Evolutionary conservation across 345 rosid genomes (phyloP).

Genomic region (Euclidium syriacum): DNA sequence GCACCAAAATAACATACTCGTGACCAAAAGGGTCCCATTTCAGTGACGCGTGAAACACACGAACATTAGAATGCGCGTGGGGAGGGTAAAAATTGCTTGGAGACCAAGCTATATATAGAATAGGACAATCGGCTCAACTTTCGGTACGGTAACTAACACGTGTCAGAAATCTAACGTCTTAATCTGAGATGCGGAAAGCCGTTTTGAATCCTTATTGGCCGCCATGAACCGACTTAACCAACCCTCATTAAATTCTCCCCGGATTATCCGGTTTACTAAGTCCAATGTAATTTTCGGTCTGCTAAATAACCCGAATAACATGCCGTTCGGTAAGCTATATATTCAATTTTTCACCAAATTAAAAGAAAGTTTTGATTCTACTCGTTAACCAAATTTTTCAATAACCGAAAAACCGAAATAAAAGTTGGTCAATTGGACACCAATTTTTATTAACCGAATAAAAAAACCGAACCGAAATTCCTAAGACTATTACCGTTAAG

Average conservation of each 20-base stretch:
- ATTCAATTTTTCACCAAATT: too few species aligned
- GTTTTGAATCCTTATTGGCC: conserved; percentile 13
- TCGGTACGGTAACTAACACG: conserved; percentile 28
- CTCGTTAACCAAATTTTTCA: too few species aligned
- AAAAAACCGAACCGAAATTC: too few species aligned
- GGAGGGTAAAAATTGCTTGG: conserved; percentile 17
- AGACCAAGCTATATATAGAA: conserved; percentile 23
- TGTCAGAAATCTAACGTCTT: conserved; percentile 26
- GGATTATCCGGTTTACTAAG: not conserved
- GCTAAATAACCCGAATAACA: not conserved
- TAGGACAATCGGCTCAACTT: conserved; percentile 4
- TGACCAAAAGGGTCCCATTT: not conserved
- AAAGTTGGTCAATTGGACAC: not conserved
- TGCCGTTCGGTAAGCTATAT: not conserved
- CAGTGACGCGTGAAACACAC: not conserved
- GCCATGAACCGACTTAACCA: not conserved
- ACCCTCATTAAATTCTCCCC: not conserved
- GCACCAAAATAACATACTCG: conserved; percentile 4
- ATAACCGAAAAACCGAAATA: not conserved
- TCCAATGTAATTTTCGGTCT: not conserved
- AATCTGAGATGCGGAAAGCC: conserved; percentile 27
- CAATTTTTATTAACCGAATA: not conserved
- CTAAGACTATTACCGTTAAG: not conserved
- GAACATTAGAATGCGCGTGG: not conserved
- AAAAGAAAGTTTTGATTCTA: too few species aligned